Percentiles rank a stretch among this genome's conserved stretches.
Evolutionary conservation across 345 rosid genomes (phyloP).

Genomic region (Populus pruinosa): DNA sequence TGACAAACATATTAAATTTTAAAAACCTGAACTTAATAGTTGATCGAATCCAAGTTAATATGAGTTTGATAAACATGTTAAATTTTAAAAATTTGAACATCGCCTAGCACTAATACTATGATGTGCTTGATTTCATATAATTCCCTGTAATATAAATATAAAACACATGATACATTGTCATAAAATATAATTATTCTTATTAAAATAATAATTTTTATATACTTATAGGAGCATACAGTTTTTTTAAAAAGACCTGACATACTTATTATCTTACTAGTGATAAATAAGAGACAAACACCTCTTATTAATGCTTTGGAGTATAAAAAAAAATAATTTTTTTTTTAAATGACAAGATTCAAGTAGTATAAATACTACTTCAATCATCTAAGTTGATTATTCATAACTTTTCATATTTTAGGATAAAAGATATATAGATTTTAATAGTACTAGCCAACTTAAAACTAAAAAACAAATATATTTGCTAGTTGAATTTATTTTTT

Average conservation of each 20-base stretch:
- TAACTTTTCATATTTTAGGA: too few relatives aligned
- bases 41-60: accelerated
- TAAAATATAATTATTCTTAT: accelerated
- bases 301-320: accelerated
- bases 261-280: too few relatives aligned
- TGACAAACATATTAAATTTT: accelerated
- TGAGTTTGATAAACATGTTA: accelerated
- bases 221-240: accelerated
- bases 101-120: accelerated
- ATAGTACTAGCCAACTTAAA: too few relatives aligned
- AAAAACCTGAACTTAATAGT: too few relatives aligned
- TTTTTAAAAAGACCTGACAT: accelerated
- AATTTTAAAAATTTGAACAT: too few relatives aligned
- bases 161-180: too few relatives aligned
- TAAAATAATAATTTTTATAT: too few relatives aligned
- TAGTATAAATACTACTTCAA: accelerated
- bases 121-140: accelerated
- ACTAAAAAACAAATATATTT: too few relatives aligned
- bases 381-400: too few relatives aligned
- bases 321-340: too few relatives aligned
- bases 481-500: accelerated
- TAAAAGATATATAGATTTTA: too few relatives aligned
- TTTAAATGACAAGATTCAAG: accelerated
- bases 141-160: too few relatives aligned
- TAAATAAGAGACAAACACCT: accelerated